A percentile compares a stretch with the other conserved stretches of the same genome.
Evolutionary conservation across 257 asterid species (phyloP).

Genomic region (Solanum piurae): DNA sequence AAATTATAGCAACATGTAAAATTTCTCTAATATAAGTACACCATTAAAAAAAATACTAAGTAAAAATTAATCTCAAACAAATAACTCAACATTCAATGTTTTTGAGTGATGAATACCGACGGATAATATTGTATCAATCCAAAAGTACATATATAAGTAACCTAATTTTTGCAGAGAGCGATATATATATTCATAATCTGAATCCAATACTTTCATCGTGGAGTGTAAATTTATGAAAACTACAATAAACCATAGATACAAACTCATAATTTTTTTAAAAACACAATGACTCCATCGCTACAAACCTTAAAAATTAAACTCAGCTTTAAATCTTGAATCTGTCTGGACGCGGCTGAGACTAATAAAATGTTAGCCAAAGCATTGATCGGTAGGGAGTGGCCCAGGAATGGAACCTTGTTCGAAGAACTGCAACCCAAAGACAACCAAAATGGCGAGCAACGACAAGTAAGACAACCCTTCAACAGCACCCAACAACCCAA

Average conservation of each 20-base stretch:
- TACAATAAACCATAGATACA: background rate
- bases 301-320: background rate
- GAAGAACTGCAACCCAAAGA: conserved; percentile 65
- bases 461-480: conserved; percentile 80
- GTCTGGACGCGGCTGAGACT: background rate
- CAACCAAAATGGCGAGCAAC: conserved; percentile 48
- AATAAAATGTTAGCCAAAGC: conserved; percentile 42
- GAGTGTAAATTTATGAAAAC: background rate
- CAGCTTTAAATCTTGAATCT: background rate
- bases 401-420: conserved; percentile 76
- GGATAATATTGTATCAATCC: background rate
- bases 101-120: background rate
- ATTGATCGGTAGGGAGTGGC: conserved; percentile 65
- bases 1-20: no score
- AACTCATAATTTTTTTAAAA: background rate
- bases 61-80: no score
- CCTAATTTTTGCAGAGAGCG: background rate
- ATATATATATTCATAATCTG: background rate
- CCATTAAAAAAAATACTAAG: background rate
- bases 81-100: background rate
- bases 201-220: background rate
- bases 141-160: background rate
- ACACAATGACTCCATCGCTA: background rate
- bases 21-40: no score
- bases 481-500: conserved; percentile 76